Conservation (phyloP, 179 eudicot species). For the Beta macrorhiza region DNA sequence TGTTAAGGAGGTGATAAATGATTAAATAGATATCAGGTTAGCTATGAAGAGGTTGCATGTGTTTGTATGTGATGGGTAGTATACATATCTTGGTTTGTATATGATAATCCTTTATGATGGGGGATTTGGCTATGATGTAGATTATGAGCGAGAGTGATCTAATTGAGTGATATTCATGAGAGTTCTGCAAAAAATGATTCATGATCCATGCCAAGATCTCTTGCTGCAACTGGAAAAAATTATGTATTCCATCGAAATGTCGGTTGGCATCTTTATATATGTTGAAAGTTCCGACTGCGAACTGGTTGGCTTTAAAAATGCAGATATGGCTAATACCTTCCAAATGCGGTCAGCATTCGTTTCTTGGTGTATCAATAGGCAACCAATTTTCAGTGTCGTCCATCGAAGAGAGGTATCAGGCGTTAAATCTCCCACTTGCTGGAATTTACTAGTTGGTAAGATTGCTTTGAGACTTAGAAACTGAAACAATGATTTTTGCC, state of each 20-base stretch:
- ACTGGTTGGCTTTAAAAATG: conserved; percentile 99
- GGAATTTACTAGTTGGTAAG: conserved; percentile 98
- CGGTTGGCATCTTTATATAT: conserved; percentile 74
- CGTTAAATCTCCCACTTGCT: conserved; percentile 81
- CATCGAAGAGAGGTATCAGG: conserved; percentile 89
- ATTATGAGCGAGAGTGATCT: conserved; percentile 34
- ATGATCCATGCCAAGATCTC: conserved; percentile 46
- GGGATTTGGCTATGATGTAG: conserved; percentile 25
- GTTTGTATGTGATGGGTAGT: conserved; percentile 18
- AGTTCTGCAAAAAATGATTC: conserved; percentile 39
- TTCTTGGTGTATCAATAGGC: conserved; percentile 94
- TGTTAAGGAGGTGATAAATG: conserved; percentile 12
- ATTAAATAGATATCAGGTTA: conserved; percentile 3
- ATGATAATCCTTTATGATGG: conserved; percentile 20
- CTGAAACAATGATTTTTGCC: conserved; percentile 48
- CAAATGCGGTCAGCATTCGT: conserved; percentile 85
- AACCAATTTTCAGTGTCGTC: conserved; percentile 73
- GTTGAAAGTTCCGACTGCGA: conserved; percentile 82
- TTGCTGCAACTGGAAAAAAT: conserved; percentile 56
- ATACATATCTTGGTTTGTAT: conserved; percentile 23
- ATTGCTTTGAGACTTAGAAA: conserved; percentile 83
- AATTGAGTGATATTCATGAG: conserved; percentile 35
- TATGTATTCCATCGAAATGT: conserved; percentile 52
- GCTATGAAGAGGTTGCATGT: conserved; percentile 22
- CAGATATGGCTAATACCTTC: conserved; percentile 89